These are phyloP conservation scores for Leptosphaerulina australis DNA, from an alignment of 2,329 filamentous ascomycete species.

Conservation along the genomic window DNA sequence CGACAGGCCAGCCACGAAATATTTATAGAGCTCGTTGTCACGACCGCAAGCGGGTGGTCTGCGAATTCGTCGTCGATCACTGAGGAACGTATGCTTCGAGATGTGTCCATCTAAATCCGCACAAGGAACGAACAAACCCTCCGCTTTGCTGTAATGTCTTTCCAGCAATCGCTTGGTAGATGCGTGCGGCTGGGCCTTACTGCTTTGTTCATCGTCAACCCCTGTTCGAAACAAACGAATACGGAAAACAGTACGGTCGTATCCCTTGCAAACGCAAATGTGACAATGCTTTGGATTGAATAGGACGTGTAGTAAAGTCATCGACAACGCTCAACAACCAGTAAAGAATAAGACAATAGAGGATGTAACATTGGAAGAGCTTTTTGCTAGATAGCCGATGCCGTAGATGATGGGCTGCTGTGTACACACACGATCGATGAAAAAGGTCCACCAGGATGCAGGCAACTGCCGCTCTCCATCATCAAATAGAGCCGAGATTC, in stretches of 20 bases:
- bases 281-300: neutral
- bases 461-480: constrained; percentile 2
- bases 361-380: neutral
- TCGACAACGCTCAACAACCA: neutral
- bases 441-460: neutral
- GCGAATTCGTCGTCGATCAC: constrained; percentile 16
- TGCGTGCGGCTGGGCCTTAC: constrained; percentile 25
- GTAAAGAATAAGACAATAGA: neutral
- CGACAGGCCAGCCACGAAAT: neutral
- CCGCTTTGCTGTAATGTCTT: constrained; percentile 2
- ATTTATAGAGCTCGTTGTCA: constrained; percentile 6
- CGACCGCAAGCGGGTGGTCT: constrained; percentile 21
- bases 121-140: constrained; percentile 20
- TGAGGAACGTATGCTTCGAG: constrained; percentile 30
- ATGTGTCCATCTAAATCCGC: constrained; percentile 25
- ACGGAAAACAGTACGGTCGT: constrained; percentile 8
- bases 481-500: neutral
- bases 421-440: constrained; percentile 1
- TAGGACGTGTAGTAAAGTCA: neutral
- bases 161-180: constrained; percentile 28
- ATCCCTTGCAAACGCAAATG: constrained; percentile 5
- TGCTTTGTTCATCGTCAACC: constrained; percentile 24
- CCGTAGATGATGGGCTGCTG: constrained; percentile 4
- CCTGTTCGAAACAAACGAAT: constrained; percentile 6
- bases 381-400: constrained; percentile 18